Base-by-base conservation (phyloP, 495 filamentous ascomycete genomes). In the Cenococcum geophilum region DNA sequence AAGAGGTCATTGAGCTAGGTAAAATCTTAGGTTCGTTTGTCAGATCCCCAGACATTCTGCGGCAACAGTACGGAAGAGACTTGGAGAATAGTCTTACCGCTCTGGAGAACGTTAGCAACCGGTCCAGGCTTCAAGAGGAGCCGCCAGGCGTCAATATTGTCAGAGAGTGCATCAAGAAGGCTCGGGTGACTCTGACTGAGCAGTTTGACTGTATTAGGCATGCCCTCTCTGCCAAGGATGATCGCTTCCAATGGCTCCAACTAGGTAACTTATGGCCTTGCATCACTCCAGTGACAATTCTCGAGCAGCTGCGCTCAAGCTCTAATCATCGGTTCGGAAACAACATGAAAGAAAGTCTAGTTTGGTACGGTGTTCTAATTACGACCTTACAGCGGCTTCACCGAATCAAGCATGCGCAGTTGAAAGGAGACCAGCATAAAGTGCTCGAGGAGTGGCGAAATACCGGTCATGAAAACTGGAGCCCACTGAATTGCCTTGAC, bases 251-350 rank as follows among this genome's bases (percentile, higher is more conserved):
- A 18, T 86, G 82, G 83, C 71, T 86, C 12, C 49, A 70, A 27
- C 37, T 65, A 10, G 78, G 78, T 25, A 68, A 67, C 4, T 65
- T 87, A 1, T 82, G 80, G 77, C 84, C 84, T n/a, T 72, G 70
- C 25, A 68, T 77, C 8, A 82, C 78, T 0, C 74, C 79, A 0
- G 58, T 77, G 0, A 73, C 77, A 0, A 35, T 86, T 5, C 73
- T 88, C 27, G 76, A 80, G 56, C 75, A 76, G 11, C 65, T 88
- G 4, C 74, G 80, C 12, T 79, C 78, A 8, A 74, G 58, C 0
- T 67, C 66, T 0, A 25, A 56, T 0, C 23, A 49, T 27, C 1
- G 1, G 0, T 77, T 82, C 49, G 76, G 76, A 16, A 14, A 37
- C 0, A 45, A 66, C 36, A 79, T 85, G 76, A 79, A 76, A 49